Evolutionary conservation across 306 rosid species (phyloP).

Genomic region (Acacia confusa): DNA sequence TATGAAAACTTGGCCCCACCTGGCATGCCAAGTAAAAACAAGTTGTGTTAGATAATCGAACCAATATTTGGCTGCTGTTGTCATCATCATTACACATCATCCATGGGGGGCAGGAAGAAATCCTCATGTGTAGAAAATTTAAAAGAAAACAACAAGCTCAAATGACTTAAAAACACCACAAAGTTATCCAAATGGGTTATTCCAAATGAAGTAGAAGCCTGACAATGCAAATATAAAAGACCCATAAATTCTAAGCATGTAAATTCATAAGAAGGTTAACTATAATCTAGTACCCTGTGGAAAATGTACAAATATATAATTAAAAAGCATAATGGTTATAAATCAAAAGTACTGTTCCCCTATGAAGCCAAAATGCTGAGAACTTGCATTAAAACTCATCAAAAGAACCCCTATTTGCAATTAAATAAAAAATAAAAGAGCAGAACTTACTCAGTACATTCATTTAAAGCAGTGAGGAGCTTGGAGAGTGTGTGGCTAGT

Average conservation of each 20-base stretch:
- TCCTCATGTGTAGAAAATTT: background rate
- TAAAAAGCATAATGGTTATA: constrained; percentile 8
- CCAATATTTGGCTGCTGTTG: background rate
- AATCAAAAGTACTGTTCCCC: constrained; percentile 20
- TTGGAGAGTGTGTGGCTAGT: constrained; percentile 84
- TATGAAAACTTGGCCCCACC: constrained; percentile 99
- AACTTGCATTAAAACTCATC: background rate
- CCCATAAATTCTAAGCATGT: background rate
- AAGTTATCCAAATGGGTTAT: background rate
- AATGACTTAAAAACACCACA: background rate
- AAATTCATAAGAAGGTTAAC: background rate
- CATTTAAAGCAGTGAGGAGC: constrained; percentile 98
- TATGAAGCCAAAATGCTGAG: background rate
- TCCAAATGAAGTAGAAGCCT: background rate
- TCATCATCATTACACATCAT: background rate
- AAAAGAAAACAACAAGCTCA: background rate
- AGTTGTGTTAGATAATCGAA: constrained; percentile 27
- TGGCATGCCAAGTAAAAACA: constrained; percentile 35
- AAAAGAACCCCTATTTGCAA: constrained; percentile 2
- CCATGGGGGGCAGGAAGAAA: background rate
- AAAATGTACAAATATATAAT: constrained; percentile 21
- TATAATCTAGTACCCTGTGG: background rate
- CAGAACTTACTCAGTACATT: constrained; percentile 92
- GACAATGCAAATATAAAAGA: background rate
- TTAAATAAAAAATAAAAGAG: constrained; percentile 10